Base-by-base conservation (phyloP, 305 asterid species). In the Andrographis paniculata region DNA sequence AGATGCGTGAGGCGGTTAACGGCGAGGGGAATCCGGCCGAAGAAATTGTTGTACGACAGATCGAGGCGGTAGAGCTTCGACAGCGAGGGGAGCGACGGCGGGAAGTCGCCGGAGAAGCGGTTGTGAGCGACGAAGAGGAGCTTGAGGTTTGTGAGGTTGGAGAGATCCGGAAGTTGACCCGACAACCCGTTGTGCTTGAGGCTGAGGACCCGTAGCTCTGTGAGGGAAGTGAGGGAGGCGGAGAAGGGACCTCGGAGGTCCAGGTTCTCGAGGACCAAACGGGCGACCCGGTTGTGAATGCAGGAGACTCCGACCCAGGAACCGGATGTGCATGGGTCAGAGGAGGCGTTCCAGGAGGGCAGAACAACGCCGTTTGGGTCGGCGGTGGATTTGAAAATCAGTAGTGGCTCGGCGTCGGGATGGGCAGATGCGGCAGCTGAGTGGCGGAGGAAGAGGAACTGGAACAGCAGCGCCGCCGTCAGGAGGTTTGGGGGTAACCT, bases 221-320 rank as follows among this genome's bases (percentile, higher is more conserved):
- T 55, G 0, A 91, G 50, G 5, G 67, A 55, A 0, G 82, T 27
- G 22, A 88, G 65, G 10, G 84, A 64, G 2, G 28, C 40, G 6
- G 74, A 52, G n/a, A 80, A 55, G 0, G 77, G 45, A 60, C 77
- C 79, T 0, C 48, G 63, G 11, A 89, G 83, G 23, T 71, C 48
- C 18, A 61, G 45, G 18, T 58, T 61, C 45, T 89, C 87, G 18
- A 89, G 95, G 40, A 85, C 95, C 6, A 89, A 48, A 1, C 85
- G 80, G 56, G 70, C 59, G 45, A 89, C 93, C 14, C 93, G 75
- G 73, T 63, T 58, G 47, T 52, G 85, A 5, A 66, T 50, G 62
- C 97, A 89, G 4, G 85, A 75, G 46, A 89, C 61, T 1, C 95
- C 97, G 30, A 61, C 37, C 91, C 94, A 89, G 24, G 80, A 28